Evolutionary conservation across 164 flowering plant species (phyloP), one percentile per base, ranked within the genome.

Genomic region (Stephania cephalantha): DNA sequence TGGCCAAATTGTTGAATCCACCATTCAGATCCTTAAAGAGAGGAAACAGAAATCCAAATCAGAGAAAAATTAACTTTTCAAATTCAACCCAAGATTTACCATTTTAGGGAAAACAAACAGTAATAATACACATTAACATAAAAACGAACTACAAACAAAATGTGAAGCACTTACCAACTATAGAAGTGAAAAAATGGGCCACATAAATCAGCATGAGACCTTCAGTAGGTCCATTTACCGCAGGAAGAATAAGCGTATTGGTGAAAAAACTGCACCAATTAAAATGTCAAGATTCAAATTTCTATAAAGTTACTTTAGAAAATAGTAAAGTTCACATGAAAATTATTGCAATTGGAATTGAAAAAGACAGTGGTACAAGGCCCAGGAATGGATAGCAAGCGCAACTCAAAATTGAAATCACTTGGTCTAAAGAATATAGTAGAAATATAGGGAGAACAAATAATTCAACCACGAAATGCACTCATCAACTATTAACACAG

Each of bases 211-310:
- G 82, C 97, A 91, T 87, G 71, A 96, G 95, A 74, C 99, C 99
- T 87, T 96, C 99, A 1, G 99, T 96, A 42, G 99, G 99, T 74
- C 99, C 99, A 87, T 96, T 96, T 46, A 96, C 46, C 29, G 78
- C 96, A 1, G 98, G 98, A 82, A 96, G 97, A 74, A 92, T 85
- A 64, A 96, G 96, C 3, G 97, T 94, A 77, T 96, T 90, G 86
- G 99, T 96, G 82, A 94, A 96, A 81, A 78, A 94, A 84, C 99
- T 96, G 91, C 69, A 87, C 6, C 75, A 76, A 53, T 78, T 48
- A 74, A 72, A 74, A 46, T 11, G 30, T 10, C 45, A n/a, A 52
- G 74, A 25, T 74, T 74, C 53, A 74, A 68, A 71, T 53, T 44
- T 6, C 29, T n/a, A 71, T 44, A 9, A 44, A 13, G 61, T 50